A percentile compares a stretch with the other conserved stretches of the same genome.
Evolutionary conservation across 108 stramenopile species (phyloP).

Genomic region (Thalassiosira profunda): DNA sequence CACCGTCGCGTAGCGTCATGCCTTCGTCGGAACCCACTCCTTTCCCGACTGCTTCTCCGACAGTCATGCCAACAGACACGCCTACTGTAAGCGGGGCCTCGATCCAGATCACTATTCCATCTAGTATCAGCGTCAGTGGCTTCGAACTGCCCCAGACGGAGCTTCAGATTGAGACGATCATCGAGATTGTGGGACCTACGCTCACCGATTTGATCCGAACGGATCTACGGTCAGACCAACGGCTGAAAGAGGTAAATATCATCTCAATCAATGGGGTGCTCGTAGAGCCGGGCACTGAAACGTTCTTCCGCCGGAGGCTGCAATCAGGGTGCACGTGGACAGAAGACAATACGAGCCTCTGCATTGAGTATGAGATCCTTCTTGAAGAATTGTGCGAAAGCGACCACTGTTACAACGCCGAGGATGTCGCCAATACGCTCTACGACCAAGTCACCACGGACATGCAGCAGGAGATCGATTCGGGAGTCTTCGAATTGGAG

Average conservation of each 20-base stretch:
- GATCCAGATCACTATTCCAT: constrained; percentile 17
- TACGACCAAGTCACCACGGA: constrained; percentile 4
- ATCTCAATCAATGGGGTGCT: constrained; percentile 15
- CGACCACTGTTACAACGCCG: background rate
- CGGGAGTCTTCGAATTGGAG: background rate
- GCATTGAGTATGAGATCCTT: constrained; percentile 19
- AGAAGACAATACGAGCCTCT: no score
- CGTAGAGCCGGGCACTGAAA: background rate
- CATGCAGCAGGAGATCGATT: constrained; percentile 12
- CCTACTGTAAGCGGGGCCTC: background rate
- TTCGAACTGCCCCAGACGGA: background rate
- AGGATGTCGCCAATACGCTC: constrained; percentile 4
- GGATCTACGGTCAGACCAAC: constrained; percentile 6
- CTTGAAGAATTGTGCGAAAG: constrained; percentile 16
- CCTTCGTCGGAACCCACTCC: constrained; percentile 1
- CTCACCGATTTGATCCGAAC: background rate
- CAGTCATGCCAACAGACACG: constrained; percentile 8
- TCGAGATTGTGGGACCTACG: constrained; percentile 6
- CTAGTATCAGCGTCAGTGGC: background rate
- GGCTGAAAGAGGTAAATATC: constrained; percentile 12
- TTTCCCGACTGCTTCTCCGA: constrained; percentile 7
- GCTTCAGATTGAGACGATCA: constrained; percentile 4
- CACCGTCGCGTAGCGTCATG: background rate
- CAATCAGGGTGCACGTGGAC: background rate
- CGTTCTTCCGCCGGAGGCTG: background rate